These are phyloP conservation scores for Mariannaea sp. DNA, from an alignment of 2,329 filamentous ascomycete species.

Conservation along the genomic window DNA sequence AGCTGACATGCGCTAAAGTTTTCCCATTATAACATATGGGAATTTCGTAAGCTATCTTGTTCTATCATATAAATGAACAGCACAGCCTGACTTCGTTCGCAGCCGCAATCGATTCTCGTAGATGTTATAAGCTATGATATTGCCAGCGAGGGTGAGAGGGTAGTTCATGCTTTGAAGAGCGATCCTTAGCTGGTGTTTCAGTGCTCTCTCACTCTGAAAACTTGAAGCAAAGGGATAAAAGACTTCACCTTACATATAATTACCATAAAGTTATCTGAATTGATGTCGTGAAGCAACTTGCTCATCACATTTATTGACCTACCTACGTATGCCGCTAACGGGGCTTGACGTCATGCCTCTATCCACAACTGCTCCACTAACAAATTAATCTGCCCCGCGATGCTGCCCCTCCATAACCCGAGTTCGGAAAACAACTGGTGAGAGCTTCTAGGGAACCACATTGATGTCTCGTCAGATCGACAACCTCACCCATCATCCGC, in stretches of 20 bases:
- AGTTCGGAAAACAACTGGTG: no score
- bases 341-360: slow-evolving; percentile 36
- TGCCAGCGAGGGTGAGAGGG: slow-evolving; percentile 16
- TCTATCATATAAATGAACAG: slow-evolving; percentile 12
- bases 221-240: no score
- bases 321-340: slow-evolving; percentile 25
- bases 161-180: slow-evolving; percentile 21
- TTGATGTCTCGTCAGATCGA: slow-evolving; percentile 15
- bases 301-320: not conserved
- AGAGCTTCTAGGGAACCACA: no score
- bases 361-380: slow-evolving; percentile 30
- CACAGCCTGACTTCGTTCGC: slow-evolving; percentile 2
- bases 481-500: slow-evolving; percentile 10
- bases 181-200: no score
- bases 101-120: slow-evolving; percentile 16
- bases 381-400: slow-evolving; percentile 32
- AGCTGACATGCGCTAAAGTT: no score
- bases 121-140: slow-evolving; percentile 22
- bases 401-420: slow-evolving; percentile 36
- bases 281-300: not conserved
- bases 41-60: slow-evolving; percentile 23
- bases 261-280: not conserved
- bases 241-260: no score
- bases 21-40: slow-evolving; percentile 15
- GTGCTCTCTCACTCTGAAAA: no score